Evolutionary conservation across 805 yeast genomes (phyloP).

Genomic region (Kurtzmaniella fragi): DNA sequence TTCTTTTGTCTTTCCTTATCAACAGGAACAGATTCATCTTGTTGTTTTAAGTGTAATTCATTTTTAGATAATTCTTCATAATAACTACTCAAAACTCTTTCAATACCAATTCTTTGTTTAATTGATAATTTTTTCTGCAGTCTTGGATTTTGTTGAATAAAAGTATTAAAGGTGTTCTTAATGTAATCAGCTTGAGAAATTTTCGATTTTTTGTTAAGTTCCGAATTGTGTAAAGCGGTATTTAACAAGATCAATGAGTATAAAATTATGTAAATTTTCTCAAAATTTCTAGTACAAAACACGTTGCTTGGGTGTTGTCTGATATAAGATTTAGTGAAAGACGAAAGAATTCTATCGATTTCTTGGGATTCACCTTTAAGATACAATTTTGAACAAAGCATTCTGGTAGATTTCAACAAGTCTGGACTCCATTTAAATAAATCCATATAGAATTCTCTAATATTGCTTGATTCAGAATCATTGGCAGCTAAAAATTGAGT

Average conservation of each 20-base stretch:
- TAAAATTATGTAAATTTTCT: conserved; percentile 60
- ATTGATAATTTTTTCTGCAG: conserved; percentile 23
- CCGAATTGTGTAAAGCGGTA: conserved; percentile 66
- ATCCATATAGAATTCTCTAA: conserved; percentile 43
- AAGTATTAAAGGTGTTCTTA: conserved; percentile 37
- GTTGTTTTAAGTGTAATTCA: conserved; percentile 37
- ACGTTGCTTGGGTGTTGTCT: conserved; percentile 43
- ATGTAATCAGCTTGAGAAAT: conserved; percentile 39
- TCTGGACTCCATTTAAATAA: conserved; percentile 44
- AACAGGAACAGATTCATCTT: conserved; percentile 8
- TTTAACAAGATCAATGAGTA: conserved; percentile 70
- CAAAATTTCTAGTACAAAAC: conserved; percentile 47
- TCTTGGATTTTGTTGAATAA: conserved; percentile 31
- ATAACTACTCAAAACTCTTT: conserved; percentile 38
- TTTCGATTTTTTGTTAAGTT: conserved; percentile 31
- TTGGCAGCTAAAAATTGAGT: conserved; percentile 36
- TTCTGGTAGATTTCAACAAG: conserved; percentile 52
- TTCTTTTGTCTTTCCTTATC: conserved; percentile 3
- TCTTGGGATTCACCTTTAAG: conserved; percentile 81
- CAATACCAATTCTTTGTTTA: conserved; percentile 39
- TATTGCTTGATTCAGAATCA: conserved; percentile 33
- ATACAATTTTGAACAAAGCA: conserved; percentile 60
- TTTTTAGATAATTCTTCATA: conserved; percentile 37
- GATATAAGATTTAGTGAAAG: conserved; percentile 63
- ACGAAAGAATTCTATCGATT: conserved; percentile 66